Evolutionary conservation across 257 asterid genomes (phyloP), one percentile per base, ranked within the genome.

Genomic region (Paulownia fortunei): DNA sequence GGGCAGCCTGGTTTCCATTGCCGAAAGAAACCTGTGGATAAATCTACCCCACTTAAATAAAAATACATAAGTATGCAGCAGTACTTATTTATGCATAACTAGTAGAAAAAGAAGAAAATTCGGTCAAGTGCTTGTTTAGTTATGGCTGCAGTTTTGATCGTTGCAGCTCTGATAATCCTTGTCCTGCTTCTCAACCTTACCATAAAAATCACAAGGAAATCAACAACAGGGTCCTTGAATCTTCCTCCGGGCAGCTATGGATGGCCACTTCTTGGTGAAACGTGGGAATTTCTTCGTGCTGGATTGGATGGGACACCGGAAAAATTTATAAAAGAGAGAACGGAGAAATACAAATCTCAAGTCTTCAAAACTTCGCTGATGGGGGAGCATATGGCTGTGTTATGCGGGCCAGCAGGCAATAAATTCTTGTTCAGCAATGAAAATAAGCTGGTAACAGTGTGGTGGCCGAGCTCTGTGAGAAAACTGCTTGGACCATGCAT

Each of bases 391-490:
- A 59, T 88, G 84, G 92, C 80, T 0, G 85, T 88, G 11, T 8
- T 86, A 39, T 84, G 82, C 39, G 86, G 92, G 19, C 47, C 90
- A 9, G 84, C 76, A 0, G 92, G 87, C 13, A 86, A 93, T 58
- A 93, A 89, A 34, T 88, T 91, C 70, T 69, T 93, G 81, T 93
- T 91, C 79, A 86, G 89, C 44, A 93, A 89, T 7, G 92, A 85
- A 26, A 91, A 89, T 76, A 93, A 91, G 81, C 77, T 83, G 55
- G 92, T 93, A 32, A 86, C 82, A 0, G 82, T 80, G 4, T 93
- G 97, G 96, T 90, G 97, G 94, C 97, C 97, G 0, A 59, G 82
- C 44, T 85, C 92, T 0, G 85, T 86, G 16, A 85, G 86, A 56
- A 73, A 69, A 73, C 71, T 91, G 78, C 85, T 92, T 0, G 92